These are phyloP conservation scores for Magnusiomyces paraingens DNA, from an alignment of 1,139 yeast species.

Conservation along the genomic window DNA sequence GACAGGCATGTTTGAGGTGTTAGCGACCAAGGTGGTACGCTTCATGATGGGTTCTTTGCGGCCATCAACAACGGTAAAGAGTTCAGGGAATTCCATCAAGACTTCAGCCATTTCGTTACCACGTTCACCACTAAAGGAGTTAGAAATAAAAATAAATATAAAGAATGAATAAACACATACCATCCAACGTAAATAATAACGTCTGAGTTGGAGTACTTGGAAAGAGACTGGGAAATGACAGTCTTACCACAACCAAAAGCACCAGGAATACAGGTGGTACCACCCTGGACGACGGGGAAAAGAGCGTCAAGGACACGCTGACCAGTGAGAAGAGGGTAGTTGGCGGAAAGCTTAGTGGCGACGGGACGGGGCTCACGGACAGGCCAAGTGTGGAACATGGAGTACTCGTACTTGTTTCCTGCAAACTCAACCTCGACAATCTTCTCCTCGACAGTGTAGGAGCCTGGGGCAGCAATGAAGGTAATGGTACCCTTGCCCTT, in stretches of 20 bases:
- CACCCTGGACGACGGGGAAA: conserved; percentile 99
- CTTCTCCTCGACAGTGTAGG: conserved; percentile 83
- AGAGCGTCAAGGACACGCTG: conserved; percentile 97
- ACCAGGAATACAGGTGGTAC: conserved; percentile 99
- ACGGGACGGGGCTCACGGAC: conserved; percentile 99
- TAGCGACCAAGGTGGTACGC: conserved; percentile 97
- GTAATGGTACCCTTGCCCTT: conserved; percentile 97
- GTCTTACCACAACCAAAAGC: conserved; percentile 99
- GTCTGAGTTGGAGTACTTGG: conserved; percentile 96
- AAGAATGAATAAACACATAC: conserved; percentile 19
- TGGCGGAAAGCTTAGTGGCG: conserved; percentile 85
- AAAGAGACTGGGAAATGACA: conserved; percentile 94
- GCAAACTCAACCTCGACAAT: conserved; percentile 91
- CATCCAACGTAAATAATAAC: conserved; percentile 87
- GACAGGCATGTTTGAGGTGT: conserved; percentile 99
- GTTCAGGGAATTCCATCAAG: conserved; percentile 98
- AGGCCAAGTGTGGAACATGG: conserved; percentile 99
- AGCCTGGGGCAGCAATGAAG: conserved; percentile 81
- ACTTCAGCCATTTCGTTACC: conserved; percentile 99
- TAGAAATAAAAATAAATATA: conserved; percentile 28
- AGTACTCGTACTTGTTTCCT: conserved; percentile 70
- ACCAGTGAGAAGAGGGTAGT: conserved; percentile 92
- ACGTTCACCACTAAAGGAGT: conserved; percentile 63
- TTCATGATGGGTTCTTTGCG: conserved; percentile 98
- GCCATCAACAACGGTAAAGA: conserved; percentile 83